These are phyloP conservation scores for Botrytis hyacinthi DNA, from an alignment of 2,329 filamentous ascomycete species.

Conservation along the genomic window DNA sequence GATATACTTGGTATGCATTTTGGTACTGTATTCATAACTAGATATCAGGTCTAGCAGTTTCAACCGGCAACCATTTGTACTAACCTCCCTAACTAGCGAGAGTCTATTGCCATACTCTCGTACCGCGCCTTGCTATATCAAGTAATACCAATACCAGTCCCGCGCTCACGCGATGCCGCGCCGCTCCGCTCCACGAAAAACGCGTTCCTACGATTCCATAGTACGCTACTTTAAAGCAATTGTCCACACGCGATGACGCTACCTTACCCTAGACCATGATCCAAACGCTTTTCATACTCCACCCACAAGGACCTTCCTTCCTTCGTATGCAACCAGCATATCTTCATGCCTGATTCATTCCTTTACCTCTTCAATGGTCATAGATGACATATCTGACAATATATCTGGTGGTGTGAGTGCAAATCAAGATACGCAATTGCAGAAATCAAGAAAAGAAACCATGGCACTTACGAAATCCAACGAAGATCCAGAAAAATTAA, in stretches of 20 bases:
- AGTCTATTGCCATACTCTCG: not conserved
- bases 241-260: slow-evolving; percentile 5
- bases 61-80: not conserved
- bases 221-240: not conserved
- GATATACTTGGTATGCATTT: not conserved
- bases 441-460: slow-evolving; percentile 7
- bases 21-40: not conserved
- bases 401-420: not conserved
- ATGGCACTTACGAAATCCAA: not conserved
- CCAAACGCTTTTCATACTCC: not conserved
- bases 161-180: slow-evolving; percentile 6
- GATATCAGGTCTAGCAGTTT: not conserved
- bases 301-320: slow-evolving; percentile 5
- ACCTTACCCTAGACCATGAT: not conserved
- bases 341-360: not conserved
- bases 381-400: not conserved
- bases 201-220: not conserved
- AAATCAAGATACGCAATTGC: not conserved
- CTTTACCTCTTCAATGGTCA: not conserved
- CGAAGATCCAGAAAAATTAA: not conserved
- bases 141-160: not conserved
- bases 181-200: slow-evolving; percentile 5
- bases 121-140: not conserved
- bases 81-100: not conserved
- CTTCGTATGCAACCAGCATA: not conserved